Evolutionary conservation across 305 asterid species (phyloP), one percentile per base, ranked within the genome.

Genomic region (Salvia sclarea): DNA sequence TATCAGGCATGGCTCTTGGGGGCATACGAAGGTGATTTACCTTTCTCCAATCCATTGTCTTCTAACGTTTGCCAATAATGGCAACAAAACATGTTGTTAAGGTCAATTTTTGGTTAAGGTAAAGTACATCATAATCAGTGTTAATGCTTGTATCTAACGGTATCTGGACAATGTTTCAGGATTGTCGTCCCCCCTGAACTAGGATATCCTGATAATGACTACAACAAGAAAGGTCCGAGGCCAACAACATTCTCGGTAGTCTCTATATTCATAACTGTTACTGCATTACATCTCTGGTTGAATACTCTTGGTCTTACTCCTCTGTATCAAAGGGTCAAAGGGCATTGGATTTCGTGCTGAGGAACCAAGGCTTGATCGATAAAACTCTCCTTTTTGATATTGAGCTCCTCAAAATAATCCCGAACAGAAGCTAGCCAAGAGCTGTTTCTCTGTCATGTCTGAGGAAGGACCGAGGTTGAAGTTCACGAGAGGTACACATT

Each of bases 241-340:
- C 99, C 99, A 82, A 86, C 96, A 6, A 91, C 99, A 22, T 94
- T 94, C 81, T 94, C 97, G 91, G 99, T 94, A 89, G 71, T 67
- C 40, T 37, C 28, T 28, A 1, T 33, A 20, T 65, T 75, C 61
- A 13, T 30, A 2, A 48, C 8, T 35, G 62, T 24, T 69, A 8
- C 40, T 44, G 55, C 68, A 53, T 37, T 66, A 20, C 21, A 30
- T 49, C 12, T 52, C 11, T 7, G 17, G 40, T 30, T 56, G 41
- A 14, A 3, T 58, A 64, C 16, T 61, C n/a, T 50, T 60, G 54
- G 53, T 68, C 49, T 70, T 41, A 58, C 45, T 49, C 16, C 17
- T 54, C 38, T 71, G 43, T 30, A 14, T 63, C 21, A 41, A 85
- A 94, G 99, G 99, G 99, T 22, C 97, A 94, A 79, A 84, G 99